Evolutionary conservation across 2,329 filamentous ascomycete species (phyloP), one percentile per base, ranked within the genome.

Genomic region (Aureobasidium sp.): DNA sequence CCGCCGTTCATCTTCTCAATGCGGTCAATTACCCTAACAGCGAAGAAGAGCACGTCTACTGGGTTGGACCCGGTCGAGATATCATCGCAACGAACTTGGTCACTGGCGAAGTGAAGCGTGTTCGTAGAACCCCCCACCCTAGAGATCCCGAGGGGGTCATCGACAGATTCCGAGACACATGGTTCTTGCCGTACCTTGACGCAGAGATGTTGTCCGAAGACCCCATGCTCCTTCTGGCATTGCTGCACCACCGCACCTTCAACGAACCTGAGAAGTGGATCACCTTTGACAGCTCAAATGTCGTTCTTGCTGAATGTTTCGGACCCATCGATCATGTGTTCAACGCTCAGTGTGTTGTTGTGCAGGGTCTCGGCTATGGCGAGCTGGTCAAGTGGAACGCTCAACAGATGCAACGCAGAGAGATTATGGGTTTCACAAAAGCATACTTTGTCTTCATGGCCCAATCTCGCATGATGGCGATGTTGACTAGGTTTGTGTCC

Each of bases 121-220:
- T 34, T 20, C 45, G 8, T 4, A 49, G 45, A 34, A 15, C 36
- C 5, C 31, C 37, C 20, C 34, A 41, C 8, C 22, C n/a, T 4
- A 37, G 37, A 17, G 51, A 53, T n/a, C 51, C 51, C 11, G 22
- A 37, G 25, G 51, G 37, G 3, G 51, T 53, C 5, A 14, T 20
- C 17, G 34, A 34, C 15, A 49, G 29, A 8, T 49, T 44, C 8
- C 36, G 52, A 37, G 55, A 59, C 29, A 61, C 57, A 12, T 55
- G 60, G 11, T 41, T 66, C 34, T 8, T 65, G 12, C 64, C 66
- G 7, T 66, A 65, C 20, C 61, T 68, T 3, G 60, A 64, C 53
- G 9, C 62, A 0, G 58, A 62, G 5, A 61, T 53, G 17, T 20
- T 68, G 7, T 59, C 63, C 31, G 31, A 66, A 17, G 61, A 61